Evolutionary conservation across 1,284 basidiomycete species (phyloP).

Genomic region (Porogramme epimiltina): DNA sequence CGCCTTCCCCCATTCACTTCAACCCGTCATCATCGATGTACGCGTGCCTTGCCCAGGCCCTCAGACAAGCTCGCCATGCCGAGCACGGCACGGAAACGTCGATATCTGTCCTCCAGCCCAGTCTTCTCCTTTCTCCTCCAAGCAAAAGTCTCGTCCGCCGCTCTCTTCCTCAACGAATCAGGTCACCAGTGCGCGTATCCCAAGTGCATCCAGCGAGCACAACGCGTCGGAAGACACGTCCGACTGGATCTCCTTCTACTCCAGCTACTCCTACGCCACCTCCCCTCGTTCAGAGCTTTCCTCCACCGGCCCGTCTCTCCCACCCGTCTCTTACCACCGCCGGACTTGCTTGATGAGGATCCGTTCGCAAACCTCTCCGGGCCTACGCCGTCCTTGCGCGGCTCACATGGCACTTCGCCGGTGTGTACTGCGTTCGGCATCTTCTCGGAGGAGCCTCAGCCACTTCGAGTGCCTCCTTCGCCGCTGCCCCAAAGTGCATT

Average conservation of each 20-base stretch:
- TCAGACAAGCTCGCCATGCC: conserved; percentile 11
- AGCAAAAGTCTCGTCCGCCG: conserved; percentile 11
- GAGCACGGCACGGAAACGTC: conserved; percentile 46
- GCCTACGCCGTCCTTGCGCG: conserved; percentile 28
- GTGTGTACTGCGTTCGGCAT: conserved; percentile 23
- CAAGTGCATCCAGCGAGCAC: not conserved
- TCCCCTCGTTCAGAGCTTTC: conserved; percentile 19
- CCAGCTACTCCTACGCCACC: conserved; percentile 20
- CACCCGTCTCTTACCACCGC: conserved; percentile 32
- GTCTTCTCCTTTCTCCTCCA: conserved; percentile 44
- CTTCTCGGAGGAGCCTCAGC: conserved; percentile 9
- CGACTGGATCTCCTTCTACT: conserved; percentile 20
- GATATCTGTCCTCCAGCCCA: conserved; percentile 50
- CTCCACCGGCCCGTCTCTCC: conserved; percentile 18
- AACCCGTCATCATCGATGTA: conserved; percentile 6
- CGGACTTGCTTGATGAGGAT: conserved; percentile 64
- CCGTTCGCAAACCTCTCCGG: conserved; percentile 66
- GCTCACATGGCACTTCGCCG: conserved; percentile 21
- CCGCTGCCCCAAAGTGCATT: conserved; percentile 23
- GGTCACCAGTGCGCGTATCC: not conserved
- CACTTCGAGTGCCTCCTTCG: conserved; percentile 18
- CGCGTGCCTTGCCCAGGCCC: conserved; percentile 20
- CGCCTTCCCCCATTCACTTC: conserved; percentile 6
- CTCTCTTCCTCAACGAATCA: conserved; percentile 4
- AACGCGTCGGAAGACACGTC: conserved; percentile 1